A percentile compares a stretch with the other conserved stretches of the same genome.
These are phyloP conservation scores for Boechera retrofracta DNA, from an alignment of 345 rosid genomes.

Conservation along the genomic window DNA sequence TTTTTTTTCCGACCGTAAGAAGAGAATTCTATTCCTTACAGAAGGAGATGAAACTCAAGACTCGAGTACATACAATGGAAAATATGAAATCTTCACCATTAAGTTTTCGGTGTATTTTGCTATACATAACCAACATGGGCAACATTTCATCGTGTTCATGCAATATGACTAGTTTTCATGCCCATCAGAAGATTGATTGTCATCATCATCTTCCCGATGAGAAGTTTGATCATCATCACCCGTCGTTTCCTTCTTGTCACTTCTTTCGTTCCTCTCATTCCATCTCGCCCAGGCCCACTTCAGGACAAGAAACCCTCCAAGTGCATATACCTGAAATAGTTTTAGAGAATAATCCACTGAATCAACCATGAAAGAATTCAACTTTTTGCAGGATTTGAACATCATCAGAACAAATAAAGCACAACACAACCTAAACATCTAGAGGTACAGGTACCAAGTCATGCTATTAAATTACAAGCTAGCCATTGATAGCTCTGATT, in stretches of 20 bases:
- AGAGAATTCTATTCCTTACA: constrained; percentile 9
- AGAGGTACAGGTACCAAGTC: neutral
- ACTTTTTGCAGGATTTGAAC: constrained; percentile 17
- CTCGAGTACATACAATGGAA: constrained; percentile 25
- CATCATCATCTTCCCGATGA: constrained; percentile 16
- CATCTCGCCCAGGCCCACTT: constrained; percentile 91
- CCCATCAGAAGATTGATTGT: constrained; percentile 26
- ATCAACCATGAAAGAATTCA: constrained; percentile 8
- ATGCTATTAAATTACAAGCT: neutral
- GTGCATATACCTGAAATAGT: constrained; percentile 67
- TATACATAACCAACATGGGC: constrained; percentile 41
- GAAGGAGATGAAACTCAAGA: constrained; percentile 32
- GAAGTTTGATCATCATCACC: constrained; percentile 46
- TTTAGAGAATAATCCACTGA: neutral
- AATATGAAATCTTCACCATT: constrained; percentile 30
- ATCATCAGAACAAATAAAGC: neutral
- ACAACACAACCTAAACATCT: neutral
- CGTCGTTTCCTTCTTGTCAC: constrained; percentile 46
- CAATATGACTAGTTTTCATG: constrained; percentile 38
- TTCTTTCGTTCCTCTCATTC: constrained; percentile 78
- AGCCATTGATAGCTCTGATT: neutral
- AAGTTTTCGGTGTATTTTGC: constrained; percentile 28
- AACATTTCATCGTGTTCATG: constrained; percentile 12
- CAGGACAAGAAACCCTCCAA: constrained; percentile 78
- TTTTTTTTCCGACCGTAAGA: neutral